Base-by-base conservation (phyloP, 1,284 basidiomycete species). In the Cystobasidiaceae sp. region DNA sequence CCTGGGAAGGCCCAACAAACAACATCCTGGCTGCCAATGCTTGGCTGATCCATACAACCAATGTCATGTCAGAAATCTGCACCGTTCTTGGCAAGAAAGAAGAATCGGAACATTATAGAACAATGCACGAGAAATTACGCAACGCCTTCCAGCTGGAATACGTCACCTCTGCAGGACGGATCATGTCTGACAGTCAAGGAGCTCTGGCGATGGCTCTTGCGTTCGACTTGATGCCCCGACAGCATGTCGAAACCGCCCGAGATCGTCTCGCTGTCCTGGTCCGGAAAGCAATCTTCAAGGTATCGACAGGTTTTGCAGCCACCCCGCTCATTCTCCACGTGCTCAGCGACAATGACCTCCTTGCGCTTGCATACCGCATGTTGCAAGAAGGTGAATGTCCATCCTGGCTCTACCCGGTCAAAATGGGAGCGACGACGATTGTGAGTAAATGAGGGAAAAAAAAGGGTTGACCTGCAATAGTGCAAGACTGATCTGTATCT, bases 371-470 rank as follows among this genome's bases (percentile, higher is more conserved):
- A 6, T 77, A 77, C 46, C 65, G 76, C 43, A 76, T 77, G 76
- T 68, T 77, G 7, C 74, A 76, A 63, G 74, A 75, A 63, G 67
- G 65, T 48, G 69, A 72, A n/a, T 68, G 67, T 46, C 76, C 76
- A 0, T 69, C 64, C 9, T 76, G 75, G 75, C 68, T 77, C 1
- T 75, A 75, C 41, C 67, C 70, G 2, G 74, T 77, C 19, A 43
- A 59, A 4, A 75, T 76, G 73, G 76, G 75, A 3, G 75, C 76
- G 1, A 77, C 76, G 0, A 77, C 75, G 4, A 75, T 76, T 37
- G 30, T 28, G 21, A 44, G 34, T 41, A 19, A 13, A n/a, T 39
- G 37, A 11, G 11, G 37, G n/a, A 39, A 39, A 39, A n/a, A 39
- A 39, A 11, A 11, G 15, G 25, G n/a, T 6, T 64, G 19, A 21